Percentiles rank a stretch among this genome's conserved stretches.
Evolutionary conservation across 805 yeast species (phyloP).

Genomic region (Hagleromyces aurorensis): DNA sequence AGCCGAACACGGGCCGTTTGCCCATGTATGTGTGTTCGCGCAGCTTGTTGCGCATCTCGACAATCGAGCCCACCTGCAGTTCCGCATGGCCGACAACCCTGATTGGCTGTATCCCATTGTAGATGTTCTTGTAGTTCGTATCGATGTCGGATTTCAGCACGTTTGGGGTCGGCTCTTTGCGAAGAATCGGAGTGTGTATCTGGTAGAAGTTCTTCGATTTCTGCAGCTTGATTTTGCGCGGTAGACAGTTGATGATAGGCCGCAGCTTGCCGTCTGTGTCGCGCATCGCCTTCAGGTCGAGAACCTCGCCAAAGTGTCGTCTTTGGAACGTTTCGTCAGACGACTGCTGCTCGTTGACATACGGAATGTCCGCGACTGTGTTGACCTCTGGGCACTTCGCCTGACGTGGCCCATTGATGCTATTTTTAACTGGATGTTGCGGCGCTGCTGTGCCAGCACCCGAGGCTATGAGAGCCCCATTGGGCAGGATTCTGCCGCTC

Average conservation of each 20-base stretch:
- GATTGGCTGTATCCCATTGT: slow-evolving; percentile 12
- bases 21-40: no score
- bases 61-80: slow-evolving; percentile 1
- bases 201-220: slow-evolving; percentile 8
- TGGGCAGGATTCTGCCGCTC: no score
- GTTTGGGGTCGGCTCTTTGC: slow-evolving; percentile 2
- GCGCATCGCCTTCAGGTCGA: slow-evolving; percentile 8
- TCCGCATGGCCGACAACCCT: slow-evolving; percentile 7
- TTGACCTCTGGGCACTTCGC: no score
- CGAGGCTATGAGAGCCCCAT: no score
- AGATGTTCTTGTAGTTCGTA: slow-evolving; percentile 4
- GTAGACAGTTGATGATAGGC: slow-evolving; percentile 11
- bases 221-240: slow-evolving; percentile 3
- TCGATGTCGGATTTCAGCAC: slow-evolving; percentile 9
- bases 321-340: no score
- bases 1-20: no score
- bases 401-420: no score
- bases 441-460: no score
- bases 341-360: neutral
- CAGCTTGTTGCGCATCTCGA: no score
- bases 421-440: no score
- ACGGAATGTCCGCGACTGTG: no score
- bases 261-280: slow-evolving; percentile 8
- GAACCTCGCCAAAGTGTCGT: slow-evolving; percentile 8
- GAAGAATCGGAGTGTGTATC: slow-evolving; percentile 3